Evolutionary conservation across 352 stramenopile species (phyloP).

Genomic region (Pythium guiyangense): DNA sequence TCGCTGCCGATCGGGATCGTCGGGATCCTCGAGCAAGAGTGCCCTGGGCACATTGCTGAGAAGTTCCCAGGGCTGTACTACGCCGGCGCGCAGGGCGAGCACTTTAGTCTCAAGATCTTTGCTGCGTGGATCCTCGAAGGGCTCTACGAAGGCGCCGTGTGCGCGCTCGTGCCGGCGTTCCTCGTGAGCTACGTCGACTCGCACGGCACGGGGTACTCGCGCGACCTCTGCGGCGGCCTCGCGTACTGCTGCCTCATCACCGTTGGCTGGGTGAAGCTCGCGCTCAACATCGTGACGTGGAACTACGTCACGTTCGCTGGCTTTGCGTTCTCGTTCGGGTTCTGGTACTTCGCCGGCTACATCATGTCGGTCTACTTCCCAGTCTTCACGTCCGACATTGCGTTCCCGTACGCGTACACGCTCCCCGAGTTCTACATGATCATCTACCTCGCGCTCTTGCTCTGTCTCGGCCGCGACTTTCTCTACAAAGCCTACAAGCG

Average conservation of each 20-base stretch:
- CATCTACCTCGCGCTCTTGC: conserved; percentile 62
- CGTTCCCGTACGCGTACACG: conserved; percentile 75
- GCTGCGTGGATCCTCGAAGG: conserved; percentile 76
- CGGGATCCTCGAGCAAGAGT: conserved; percentile 81
- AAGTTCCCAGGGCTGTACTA: conserved; percentile 81
- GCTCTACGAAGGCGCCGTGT: conserved; percentile 73
- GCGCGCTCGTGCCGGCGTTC: conserved; percentile 58
- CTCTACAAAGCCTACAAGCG: conserved; percentile 85
- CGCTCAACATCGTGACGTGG: conserved; percentile 82
- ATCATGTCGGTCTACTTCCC: conserved; percentile 60
- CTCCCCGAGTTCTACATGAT: conserved; percentile 75
- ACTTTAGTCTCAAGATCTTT: conserved; percentile 81
- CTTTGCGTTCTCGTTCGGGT: conserved; percentile 58
- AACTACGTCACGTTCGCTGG: conserved; percentile 53
- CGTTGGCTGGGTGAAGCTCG: conserved; percentile 76
- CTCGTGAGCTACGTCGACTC: conserved; percentile 62
- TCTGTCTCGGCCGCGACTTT: conserved; percentile 76
- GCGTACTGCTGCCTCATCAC: conserved; percentile 80
- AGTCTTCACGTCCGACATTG: conserved; percentile 52
- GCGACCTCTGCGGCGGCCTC: conserved; percentile 62
- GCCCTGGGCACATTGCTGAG: conserved; percentile 59
- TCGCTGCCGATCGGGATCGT: conserved; percentile 89
- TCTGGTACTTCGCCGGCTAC: conserved; percentile 70
- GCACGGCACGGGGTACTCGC: conserved; percentile 52
- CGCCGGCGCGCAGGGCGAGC: conserved; percentile 67